Base-by-base conservation (phyloP, 306 rosid genomes). In the Rosa persica region DNA sequence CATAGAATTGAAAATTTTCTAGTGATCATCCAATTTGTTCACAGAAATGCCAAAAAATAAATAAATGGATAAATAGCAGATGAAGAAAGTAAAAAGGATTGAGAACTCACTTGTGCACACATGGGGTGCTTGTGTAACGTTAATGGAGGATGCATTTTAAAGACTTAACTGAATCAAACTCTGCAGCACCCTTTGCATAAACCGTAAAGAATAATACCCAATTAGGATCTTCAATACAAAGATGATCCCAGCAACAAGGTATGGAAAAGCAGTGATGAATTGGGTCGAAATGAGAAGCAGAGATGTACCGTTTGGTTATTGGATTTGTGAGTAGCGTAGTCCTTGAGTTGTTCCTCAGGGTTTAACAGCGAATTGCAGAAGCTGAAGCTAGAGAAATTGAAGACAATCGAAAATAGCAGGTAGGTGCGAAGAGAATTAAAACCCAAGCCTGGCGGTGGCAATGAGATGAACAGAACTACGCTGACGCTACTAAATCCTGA, bases 101-200 rank as follows among this genome's bases (percentile, higher is more conserved):
- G 72, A 3, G 77, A 82, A 86, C 97, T 92, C 75, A 94, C 98
- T 75, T 92, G 90, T 0, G 92, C 90, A 6, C 98, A 92, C 97
- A 89, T 90, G 0, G 98, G 98, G 80, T 94, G 98, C 85, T 90
- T 92, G 89, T 94, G 98, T 73, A 92, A 76, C 54, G 98, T 89
- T 66, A 94, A 79, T 70, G 97, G 98, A 85, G 98, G 98, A 81
- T 94, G 98, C 97, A 94, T 83, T 17, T 62, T 51, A 23, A 51
- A 65, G 20, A 5, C 48, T 78, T 69, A 68, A 70, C 8, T 22
- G 75, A 85, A 36, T 81, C 83, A 84, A 81, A 68, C 6, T 36
- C 78, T 54, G 44, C 60, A 84, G 81, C 55, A 55, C 72, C 84
- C 87, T 79, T 30, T 30, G 36, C 36, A 67, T 70, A 57, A 75